Evolutionary conservation across 192 early-diverging fungal genomes (phyloP).

Genomic region (Podila clonocystis): DNA sequence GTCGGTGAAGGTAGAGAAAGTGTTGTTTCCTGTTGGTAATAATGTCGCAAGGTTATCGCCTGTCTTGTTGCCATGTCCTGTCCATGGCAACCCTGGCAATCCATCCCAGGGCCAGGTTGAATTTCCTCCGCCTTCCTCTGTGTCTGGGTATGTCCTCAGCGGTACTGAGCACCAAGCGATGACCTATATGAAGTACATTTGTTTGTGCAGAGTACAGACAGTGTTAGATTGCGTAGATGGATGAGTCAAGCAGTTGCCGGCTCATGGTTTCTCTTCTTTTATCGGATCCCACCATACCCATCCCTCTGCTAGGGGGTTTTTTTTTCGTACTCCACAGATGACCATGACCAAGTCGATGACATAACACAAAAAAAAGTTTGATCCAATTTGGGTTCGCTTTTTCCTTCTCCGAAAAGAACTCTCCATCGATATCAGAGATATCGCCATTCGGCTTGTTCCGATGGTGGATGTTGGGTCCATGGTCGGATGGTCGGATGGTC

Average conservation of each 20-base stretch:
- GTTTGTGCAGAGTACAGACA: no score
- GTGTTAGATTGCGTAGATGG: no score
- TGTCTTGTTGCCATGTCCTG: neutral
- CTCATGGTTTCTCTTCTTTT: no score
- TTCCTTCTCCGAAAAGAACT: neutral
- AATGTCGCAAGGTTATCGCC: constrained; percentile 2
- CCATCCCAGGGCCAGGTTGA: constrained; percentile 37
- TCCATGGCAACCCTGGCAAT: constrained; percentile 23
- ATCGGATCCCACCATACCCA: no score
- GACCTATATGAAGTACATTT: constrained; percentile 8
- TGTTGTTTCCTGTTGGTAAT: neutral
- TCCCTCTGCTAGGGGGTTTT: no score
- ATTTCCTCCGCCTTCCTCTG: constrained; percentile 19
- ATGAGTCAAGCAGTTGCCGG: no score
- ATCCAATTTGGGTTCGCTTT: neutral
- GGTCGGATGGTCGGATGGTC: no score
- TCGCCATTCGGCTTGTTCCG: no score
- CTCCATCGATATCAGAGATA: no score
- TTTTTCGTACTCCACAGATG: no score
- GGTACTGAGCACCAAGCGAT: constrained; percentile 51
- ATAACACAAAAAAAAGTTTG: constrained; percentile 1
- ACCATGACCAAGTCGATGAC: neutral
- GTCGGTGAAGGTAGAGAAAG: neutral
- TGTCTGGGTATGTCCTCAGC: constrained; percentile 36
- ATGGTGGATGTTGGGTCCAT: no score